A percentile compares a stretch with the other conserved stretches of the same genome.
phyloP scores from a whole-genome alignment of 2,329 filamentous ascomycete genomes.

The Ophiostoma sp. region DNA sequence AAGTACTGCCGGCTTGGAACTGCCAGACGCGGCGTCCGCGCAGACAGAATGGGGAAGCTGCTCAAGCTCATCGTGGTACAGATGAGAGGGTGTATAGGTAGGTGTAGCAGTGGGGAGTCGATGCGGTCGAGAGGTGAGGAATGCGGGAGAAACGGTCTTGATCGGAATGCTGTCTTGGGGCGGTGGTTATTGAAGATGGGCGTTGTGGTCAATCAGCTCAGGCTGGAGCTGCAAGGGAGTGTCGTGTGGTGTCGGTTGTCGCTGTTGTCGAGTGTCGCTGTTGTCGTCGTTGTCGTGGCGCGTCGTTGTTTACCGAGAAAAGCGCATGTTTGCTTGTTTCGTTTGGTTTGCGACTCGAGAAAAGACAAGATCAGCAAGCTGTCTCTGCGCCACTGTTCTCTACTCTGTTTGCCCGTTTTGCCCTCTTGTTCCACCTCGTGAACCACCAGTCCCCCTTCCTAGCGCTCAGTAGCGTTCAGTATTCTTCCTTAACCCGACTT shows the following conservation, averaged over 20 bases:
- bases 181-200: neutral
- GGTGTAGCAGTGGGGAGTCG: neutral
- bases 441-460: constrained; percentile 2
- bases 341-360: constrained; percentile 2
- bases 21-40: constrained; percentile 37
- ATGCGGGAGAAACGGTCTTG: neutral
- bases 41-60: constrained; percentile 35
- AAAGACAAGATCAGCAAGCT: constrained; percentile 10
- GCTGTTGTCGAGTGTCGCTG: neutral
- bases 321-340: constrained; percentile 5
- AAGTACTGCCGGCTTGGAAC: constrained; percentile 37
- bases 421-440: constrained; percentile 2
- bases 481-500: neutral
- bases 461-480: neutral
- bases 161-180: constrained; percentile 7
- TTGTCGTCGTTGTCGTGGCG: neutral
- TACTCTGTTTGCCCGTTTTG: neutral
- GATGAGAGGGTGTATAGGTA: neutral
- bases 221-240: neutral
- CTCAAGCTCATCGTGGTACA: constrained; percentile 31
- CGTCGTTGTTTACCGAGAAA: constrained; percentile 5
- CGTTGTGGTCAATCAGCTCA: neutral
- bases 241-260: neutral
- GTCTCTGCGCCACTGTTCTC: neutral
- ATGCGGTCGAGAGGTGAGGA: neutral